Evolutionary conservation across 202 grass and related monocot species (phyloP), one percentile per base, ranked within the genome.

Genomic region (Saccharum hybrid): DNA sequence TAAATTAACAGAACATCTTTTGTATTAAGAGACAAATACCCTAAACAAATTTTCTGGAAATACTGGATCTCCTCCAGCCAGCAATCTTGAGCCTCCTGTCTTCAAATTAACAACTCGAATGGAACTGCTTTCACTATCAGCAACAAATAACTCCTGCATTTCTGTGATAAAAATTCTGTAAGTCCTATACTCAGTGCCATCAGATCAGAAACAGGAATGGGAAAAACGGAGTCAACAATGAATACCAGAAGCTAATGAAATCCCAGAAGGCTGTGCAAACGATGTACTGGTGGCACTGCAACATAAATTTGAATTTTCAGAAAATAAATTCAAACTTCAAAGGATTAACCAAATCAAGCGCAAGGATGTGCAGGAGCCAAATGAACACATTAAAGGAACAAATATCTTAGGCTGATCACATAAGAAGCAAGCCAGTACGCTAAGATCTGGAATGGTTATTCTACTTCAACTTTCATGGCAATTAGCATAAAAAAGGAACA

Each of bases 101-200:
- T 92, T 95, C 78, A 96, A 72, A 90, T 92, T 90, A 92, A 98
- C 89, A 78, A 68, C 89, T 92, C 96, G 86, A 83, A 98, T 92
- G 63, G 96, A 98, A 85, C 96, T 95, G 80, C 93, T 98, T 86
- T 98, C 96, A 89, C 96, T 98, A 84, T 98, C 96, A 85, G 93
- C 96, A 82, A 98, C 81, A 88, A 90, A 89, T 70, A 93, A 73
- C 72, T 96, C 89, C 87, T 90, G 80, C 67, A 86, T 86, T 89
- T 86, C 96, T 98, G 86, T 73, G 64, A 63, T 2, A 80, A 83
- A 75, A 82, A 68, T 75, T 75, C 13, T 38, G n/a, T 72, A 60
- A 90, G 73, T 86, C 85, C 37, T 76, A 34, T 63, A 72, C 45
- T 70, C 28, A 22, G 36, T 86, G 28, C 37, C 12, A 60, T 76